phyloP scores from a whole-genome alignment of 371 early-diverging fungal species.

The Mortierella sp. region DNA sequence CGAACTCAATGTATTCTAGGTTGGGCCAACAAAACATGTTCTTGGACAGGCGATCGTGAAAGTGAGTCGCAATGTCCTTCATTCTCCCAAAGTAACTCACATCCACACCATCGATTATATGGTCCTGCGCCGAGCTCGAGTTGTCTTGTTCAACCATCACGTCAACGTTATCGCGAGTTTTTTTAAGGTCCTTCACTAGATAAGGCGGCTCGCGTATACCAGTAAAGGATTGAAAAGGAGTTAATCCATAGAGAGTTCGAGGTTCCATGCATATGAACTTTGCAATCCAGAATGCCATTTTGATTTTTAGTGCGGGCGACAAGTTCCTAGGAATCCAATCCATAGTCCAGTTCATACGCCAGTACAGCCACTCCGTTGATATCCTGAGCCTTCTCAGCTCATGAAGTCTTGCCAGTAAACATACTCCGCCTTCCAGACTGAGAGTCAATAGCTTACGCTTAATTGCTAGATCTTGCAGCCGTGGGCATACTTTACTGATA shows the following conservation, averaged over 20 bases:
- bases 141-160: too few species aligned
- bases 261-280: neutral
- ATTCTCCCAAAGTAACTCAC: neutral
- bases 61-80: neutral
- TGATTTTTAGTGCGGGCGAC: neutral
- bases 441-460: neutral
- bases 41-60: neutral
- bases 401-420: neutral
- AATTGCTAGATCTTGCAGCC: neutral
- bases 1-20: neutral
- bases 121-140: neutral
- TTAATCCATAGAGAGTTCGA: neutral
- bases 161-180: too few species aligned
- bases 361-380: too few species aligned
- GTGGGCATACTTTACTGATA: neutral
- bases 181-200: too few species aligned
- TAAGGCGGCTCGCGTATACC: neutral
- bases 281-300: neutral
- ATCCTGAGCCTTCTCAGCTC: neutral
- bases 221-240: neutral
- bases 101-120: neutral
- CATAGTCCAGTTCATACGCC: neutral
- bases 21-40: neutral
- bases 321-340: neutral
- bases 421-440: neutral